Base-by-base conservation (phyloP, 2,329 filamentous ascomycete genomes). In the Ophiostoma angusticollis region DNA sequence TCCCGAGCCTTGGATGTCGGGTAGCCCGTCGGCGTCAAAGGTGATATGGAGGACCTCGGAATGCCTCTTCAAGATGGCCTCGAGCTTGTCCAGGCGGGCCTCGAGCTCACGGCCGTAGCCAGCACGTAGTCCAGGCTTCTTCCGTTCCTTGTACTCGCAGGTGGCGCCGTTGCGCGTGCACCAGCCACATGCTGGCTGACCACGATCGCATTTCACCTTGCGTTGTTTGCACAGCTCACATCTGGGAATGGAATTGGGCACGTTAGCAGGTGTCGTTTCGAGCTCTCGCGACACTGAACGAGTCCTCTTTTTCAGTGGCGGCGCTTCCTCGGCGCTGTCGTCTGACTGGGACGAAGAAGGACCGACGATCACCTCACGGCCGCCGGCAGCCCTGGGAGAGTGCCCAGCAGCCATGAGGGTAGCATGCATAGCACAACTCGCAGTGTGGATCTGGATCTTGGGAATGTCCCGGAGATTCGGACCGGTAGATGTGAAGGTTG, bases 141-240 rank as follows among this genome's bases (percentile, higher is more conserved):
- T 79, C 39, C 76, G 67, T 51, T 80, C 75, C 52, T 77, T 79
- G 58, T 80, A 80, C 53, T 80, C 75, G 59, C 76, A 80, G 14
- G 60, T 54, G 22, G 72, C 72, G 23, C 67, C 67, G 55, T 80
- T 80, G 42, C 74, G 72, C 47, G 60, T 72, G 50, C 76, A 80
- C 76, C 76, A 80, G 35, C 76, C 74, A 50, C 76, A 80, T 6
- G 75, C 73, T 2, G 82, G 82, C 50, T 84, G 79, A 5, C 76
- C 78, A 25, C 83, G 73, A 58, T 87, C 81, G 58, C 80, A 83
- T 68, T 81, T 81, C 21, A 80, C 76, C 74, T 87, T 89, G 62
- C 83, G 67, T 57, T 82, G 77, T 59, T 87, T 86, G 64, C 82
- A 85, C 37, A 82, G 68, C 60, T 87, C 83, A 54, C 83, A 80